These are phyloP conservation scores for Coniferiporia sulphurascens DNA, from an alignment of 1,284 basidiomycete species.

Conservation along the genomic window DNA sequence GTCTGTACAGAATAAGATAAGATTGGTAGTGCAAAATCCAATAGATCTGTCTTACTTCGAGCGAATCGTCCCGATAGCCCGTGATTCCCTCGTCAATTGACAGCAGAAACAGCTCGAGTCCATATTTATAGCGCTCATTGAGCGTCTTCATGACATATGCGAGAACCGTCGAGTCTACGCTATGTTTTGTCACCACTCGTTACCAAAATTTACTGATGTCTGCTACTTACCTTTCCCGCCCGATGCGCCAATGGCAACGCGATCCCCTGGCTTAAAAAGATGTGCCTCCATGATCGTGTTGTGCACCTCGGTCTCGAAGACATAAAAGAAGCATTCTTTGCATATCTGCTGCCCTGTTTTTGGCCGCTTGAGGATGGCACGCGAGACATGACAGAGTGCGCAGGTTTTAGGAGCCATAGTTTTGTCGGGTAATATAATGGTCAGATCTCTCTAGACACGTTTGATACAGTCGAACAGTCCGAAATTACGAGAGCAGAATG, in stretches of 20 bases:
- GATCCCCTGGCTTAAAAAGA: slow-evolving; percentile 89
- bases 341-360: slow-evolving; percentile 98
- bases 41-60: slow-evolving; percentile 63
- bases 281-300: slow-evolving; percentile 82
- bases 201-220: not conserved
- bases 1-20: slow-evolving; percentile 52
- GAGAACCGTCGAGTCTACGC: slow-evolving; percentile 91
- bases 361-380: slow-evolving; percentile 89
- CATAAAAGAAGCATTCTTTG: slow-evolving; percentile 91
- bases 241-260: slow-evolving; percentile 95
- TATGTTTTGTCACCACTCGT: slow-evolving; percentile 3
- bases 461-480: too few species aligned
- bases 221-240: slow-evolving; percentile 83
- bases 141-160: slow-evolving; percentile 96
- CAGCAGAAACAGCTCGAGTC: slow-evolving; percentile 86
- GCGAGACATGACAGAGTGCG: slow-evolving; percentile 68
- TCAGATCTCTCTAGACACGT: too few species aligned
- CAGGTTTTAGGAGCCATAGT: slow-evolving; percentile 70
- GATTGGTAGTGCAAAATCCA: not conserved
- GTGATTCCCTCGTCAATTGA: slow-evolving; percentile 99
- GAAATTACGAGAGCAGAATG: too few species aligned
- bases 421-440: too few species aligned
- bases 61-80: slow-evolving; percentile 95
- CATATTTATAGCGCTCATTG: slow-evolving; percentile 92
- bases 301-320: slow-evolving; percentile 98